Evolutionary conservation across 2,329 filamentous ascomycete species (phyloP).

Genomic region (Proliferodiscus dingleyae): DNA sequence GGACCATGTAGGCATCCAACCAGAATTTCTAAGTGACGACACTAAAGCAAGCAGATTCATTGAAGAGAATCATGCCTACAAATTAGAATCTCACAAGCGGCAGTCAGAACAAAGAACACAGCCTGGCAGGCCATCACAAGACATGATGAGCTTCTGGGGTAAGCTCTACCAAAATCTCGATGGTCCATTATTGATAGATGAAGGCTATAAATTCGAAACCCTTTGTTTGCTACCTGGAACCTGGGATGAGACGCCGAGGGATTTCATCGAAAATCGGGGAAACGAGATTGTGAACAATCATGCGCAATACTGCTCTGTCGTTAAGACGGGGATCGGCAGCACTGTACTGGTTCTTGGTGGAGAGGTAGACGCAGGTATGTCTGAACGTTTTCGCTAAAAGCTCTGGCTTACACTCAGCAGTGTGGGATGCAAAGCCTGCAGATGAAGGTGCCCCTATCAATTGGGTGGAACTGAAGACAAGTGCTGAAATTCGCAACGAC

Average conservation of each 20-base stretch:
- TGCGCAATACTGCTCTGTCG: conserved; percentile 92
- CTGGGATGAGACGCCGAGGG: conserved; percentile 68
- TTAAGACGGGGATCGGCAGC: conserved; percentile 79
- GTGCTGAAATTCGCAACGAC: conserved; percentile 63
- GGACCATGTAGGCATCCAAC: conserved; percentile 44
- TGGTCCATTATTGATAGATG: conserved; percentile 3
- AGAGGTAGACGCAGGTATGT: conserved; percentile 81
- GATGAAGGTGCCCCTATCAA: conserved; percentile 64
- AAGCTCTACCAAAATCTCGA: conserved; percentile 13
- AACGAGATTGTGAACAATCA: conserved; percentile 75
- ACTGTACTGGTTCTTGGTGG: conserved; percentile 75
- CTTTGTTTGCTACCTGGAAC: conserved; percentile 69
- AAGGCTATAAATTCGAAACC: conserved; percentile 96
- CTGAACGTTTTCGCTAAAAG: too few species aligned
- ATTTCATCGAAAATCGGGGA: conserved; percentile 74
- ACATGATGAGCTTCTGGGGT: conserved; percentile 94
- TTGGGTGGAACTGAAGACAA: conserved; percentile 94
- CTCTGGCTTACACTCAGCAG: conserved; percentile 28
- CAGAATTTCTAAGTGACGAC: conserved; percentile 18
- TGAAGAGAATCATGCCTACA: conserved; percentile 80
- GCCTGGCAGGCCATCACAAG: conserved; percentile 56
- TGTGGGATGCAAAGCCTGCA: conserved; percentile 76
- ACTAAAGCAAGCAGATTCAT: conserved; percentile 63
- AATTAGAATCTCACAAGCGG: conserved; percentile 54
- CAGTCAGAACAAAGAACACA: conserved; percentile 48